Evolutionary conservation across 768 basidiomycete genomes (phyloP), one percentile per base, ranked within the genome.

Genomic region (Phylloporus sp.): DNA sequence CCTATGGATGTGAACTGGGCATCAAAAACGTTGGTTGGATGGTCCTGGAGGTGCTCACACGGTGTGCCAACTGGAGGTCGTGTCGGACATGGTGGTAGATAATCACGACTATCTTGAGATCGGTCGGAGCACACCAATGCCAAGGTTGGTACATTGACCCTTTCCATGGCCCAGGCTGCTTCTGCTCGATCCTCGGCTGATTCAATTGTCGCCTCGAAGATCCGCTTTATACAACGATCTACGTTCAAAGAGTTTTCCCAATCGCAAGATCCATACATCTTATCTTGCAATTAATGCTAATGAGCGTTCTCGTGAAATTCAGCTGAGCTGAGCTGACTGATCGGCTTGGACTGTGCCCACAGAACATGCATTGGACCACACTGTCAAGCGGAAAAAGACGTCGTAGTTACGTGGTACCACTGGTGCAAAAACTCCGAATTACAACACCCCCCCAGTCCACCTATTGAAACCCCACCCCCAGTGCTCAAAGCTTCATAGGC

Each of bases 41-140:
- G 49, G 12, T 23, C 5, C 6, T n/a, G 39, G 4, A 18, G 12
- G 16, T 42, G 24, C 76, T 75, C 65, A 82, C 82, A 84, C 70
- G 39, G 72, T 77, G 57, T 84, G 82, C 82, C 82, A 83, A 46
- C n/a, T n/a, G n/a, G n/a, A n/a, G n/a, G 66, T 15, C 32, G 52
- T 23, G 31, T 68, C 59, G 42, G 42, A 27, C 42, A 43, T 43
- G 42, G n/a, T 43, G 42, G 27, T 8, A 24, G 40, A n/a, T 40
- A 16, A 38, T 38, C 36, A 38, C 36, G 36, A 38, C 38, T 22
- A 39, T 39, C 38, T 39, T 4, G 11, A 39, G 38, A 22, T 23
- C 36, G 18, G 38, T 39, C 22, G 22, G 38, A 12, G 13, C 16
- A n/a, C 16, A 11, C 16, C 16, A 2, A 16, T n/a, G 16, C 34